Evolutionary conservation across 805 yeast genomes (phyloP).

Genomic region (Metschnikowia picachoensis): DNA sequence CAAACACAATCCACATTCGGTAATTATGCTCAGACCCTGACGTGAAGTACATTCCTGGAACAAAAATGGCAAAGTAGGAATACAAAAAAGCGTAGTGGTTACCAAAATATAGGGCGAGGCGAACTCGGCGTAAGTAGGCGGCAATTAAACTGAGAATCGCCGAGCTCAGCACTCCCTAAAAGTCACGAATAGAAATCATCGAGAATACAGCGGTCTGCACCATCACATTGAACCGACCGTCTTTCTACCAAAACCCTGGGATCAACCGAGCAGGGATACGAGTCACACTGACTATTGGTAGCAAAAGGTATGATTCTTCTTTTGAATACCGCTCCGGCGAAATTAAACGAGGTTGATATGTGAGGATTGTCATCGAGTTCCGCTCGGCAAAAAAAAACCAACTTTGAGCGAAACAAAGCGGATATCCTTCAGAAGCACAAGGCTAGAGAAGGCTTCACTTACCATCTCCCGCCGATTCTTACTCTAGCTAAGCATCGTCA

Average conservation of each 20-base stretch:
- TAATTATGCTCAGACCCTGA: slow-evolving; percentile 11
- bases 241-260: slow-evolving; percentile 31
- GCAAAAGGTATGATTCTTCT: slow-evolving; percentile 41
- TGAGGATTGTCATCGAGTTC: slow-evolving; percentile 43
- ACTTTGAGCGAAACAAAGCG: slow-evolving; percentile 41
- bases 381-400: slow-evolving; percentile 44
- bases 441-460: background rate
- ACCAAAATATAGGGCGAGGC: slow-evolving; percentile 63
- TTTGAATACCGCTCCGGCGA: slow-evolving; percentile 44
- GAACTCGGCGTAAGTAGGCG: slow-evolving; percentile 60
- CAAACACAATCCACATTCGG: slow-evolving; percentile 13
- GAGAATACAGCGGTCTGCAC: slow-evolving; percentile 29
- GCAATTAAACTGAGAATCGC: slow-evolving; percentile 66
- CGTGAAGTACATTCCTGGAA: slow-evolving; percentile 12
- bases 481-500: background rate
- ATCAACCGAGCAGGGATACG: slow-evolving; percentile 38
- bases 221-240: slow-evolving; percentile 54
- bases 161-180: slow-evolving; percentile 59
- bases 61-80: slow-evolving; percentile 15
- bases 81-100: slow-evolving; percentile 67
- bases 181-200: slow-evolving; percentile 28
- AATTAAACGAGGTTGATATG: slow-evolving; percentile 53
- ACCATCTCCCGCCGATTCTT: background rate
- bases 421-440: slow-evolving; percentile 36
- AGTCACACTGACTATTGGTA: slow-evolving; percentile 44